These are phyloP conservation scores for Taphrina flavorubra DNA, from an alignment of 1,139 yeast species.

Conservation along the genomic window DNA sequence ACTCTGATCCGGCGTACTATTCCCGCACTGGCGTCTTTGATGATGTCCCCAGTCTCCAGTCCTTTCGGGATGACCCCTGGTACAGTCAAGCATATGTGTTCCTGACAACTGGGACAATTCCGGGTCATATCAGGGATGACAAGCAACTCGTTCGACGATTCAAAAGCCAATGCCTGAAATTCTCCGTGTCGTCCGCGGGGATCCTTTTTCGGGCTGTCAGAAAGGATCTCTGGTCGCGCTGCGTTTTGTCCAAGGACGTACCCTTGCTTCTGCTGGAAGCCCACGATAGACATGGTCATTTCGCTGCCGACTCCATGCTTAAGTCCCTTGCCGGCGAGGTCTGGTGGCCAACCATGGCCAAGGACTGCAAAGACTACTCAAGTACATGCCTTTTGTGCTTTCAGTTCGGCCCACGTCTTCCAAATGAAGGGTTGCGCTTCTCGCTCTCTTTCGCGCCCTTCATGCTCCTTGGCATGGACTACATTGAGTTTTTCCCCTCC, in stretches of 20 bases:
- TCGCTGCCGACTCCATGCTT: background rate
- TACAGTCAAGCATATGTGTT: background rate
- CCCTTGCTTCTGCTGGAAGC: background rate
- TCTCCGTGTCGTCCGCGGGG: background rate
- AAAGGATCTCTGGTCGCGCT: background rate
- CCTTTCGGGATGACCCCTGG: background rate
- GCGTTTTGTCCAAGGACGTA: background rate
- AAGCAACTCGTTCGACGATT: background rate
- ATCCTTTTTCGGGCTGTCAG: background rate
- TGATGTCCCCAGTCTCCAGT: background rate
- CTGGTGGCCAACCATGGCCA: slow-evolving; percentile 1
- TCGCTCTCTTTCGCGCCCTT: background rate
- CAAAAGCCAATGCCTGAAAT: background rate
- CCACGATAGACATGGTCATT: background rate
- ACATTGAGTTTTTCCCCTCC: background rate
- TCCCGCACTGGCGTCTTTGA: background rate
- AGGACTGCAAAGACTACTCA: background rate
- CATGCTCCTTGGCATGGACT: background rate
- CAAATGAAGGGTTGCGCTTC: background rate
- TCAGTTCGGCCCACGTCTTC: background rate
- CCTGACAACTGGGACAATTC: background rate
- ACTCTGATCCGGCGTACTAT: background rate
- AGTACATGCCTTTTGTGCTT: background rate
- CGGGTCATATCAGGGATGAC: background rate
- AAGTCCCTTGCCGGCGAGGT: background rate